Percentiles rank a stretch among this genome's conserved stretches.
phyloP scores from a whole-genome alignment of 2,329 filamentous ascomycete genomes.

The Elsinoe necatrix region DNA sequence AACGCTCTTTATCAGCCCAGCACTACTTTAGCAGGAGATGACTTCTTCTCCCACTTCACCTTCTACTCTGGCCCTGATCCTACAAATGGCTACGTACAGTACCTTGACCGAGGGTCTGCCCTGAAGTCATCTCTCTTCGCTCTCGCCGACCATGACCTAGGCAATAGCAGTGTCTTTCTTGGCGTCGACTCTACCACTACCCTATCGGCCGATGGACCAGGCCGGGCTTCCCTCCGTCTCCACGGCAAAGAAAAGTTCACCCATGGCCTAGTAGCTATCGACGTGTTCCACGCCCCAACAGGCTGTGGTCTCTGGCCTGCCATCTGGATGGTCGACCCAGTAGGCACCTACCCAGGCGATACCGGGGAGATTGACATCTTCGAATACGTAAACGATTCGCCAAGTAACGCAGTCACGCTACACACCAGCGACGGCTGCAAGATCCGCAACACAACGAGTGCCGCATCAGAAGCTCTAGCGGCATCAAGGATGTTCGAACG shows the following conservation, averaged over 20 bases:
- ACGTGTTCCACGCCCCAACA: slow-evolving; percentile 45
- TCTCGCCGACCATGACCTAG: slow-evolving; percentile 32
- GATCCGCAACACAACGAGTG: slow-evolving; percentile 29
- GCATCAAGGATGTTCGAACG: slow-evolving; percentile 24
- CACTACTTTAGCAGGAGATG: slow-evolving; percentile 25
- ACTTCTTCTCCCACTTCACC: slow-evolving; percentile 39
- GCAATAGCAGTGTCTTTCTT: slow-evolving; percentile 31
- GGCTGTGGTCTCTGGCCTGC: slow-evolving; percentile 47
- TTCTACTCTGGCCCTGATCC: slow-evolving; percentile 38
- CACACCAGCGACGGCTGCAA: slow-evolving; percentile 40
- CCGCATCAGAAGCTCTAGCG: slow-evolving; percentile 18
- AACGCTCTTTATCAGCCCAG: slow-evolving; percentile 24
- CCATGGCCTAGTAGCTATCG: slow-evolving; percentile 42
- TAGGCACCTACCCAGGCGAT: slow-evolving; percentile 29
- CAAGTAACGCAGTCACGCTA: slow-evolving; percentile 39
- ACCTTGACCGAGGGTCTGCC: slow-evolving; percentile 23
- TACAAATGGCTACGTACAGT: slow-evolving; percentile 32
- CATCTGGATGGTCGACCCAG: slow-evolving; percentile 34
- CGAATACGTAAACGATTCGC: slow-evolving; percentile 39
- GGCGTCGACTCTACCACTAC: slow-evolving; percentile 38
- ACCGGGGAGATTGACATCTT: slow-evolving; percentile 44
- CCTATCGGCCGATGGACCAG: slow-evolving; percentile 25
- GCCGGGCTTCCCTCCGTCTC: slow-evolving; percentile 41
- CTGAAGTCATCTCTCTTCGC: slow-evolving; percentile 33
- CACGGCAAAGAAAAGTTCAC: slow-evolving; percentile 40